A percentile compares a stretch with the other conserved stretches of the same genome.
Evolutionary conservation across 768 basidiomycete genomes (phyloP).

Genomic region (Strobilomyces echinocephalus): DNA sequence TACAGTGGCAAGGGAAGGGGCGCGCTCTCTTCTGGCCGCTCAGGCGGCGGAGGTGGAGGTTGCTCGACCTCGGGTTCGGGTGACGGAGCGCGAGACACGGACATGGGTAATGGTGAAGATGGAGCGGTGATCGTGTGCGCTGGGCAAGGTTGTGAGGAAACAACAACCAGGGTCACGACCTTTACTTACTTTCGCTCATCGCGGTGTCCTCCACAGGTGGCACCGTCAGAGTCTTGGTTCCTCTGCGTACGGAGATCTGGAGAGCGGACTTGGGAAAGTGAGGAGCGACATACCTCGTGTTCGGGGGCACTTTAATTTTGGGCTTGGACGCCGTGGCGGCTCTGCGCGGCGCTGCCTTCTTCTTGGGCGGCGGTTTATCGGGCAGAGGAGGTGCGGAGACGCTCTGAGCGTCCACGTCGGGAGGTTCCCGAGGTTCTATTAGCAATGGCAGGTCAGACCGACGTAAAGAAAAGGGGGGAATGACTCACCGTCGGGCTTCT

Average conservation of each 20-base stretch:
- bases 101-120: constrained; percentile 55
- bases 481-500: constrained; percentile 42
- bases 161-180: not conserved
- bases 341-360: constrained; percentile 45
- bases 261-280: not conserved
- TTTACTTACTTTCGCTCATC: constrained; percentile 57
- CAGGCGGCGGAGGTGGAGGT: constrained; percentile 19
- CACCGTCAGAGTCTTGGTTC: constrained; percentile 24
- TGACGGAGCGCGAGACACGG: constrained; percentile 33
- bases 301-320: constrained; percentile 28
- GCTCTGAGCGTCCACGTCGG: constrained; percentile 21
- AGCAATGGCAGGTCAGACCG: constrained; percentile 9
- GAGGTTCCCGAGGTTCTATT: constrained; percentile 29
- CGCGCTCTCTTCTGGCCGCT: constrained; percentile 42
- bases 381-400: constrained; percentile 14
- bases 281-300: constrained; percentile 26
- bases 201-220: constrained; percentile 46
- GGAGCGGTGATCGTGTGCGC: constrained; percentile 68
- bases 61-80: constrained; percentile 46
- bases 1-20: constrained; percentile 59
- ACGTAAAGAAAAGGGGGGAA: constrained; percentile 25
- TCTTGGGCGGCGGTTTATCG: constrained; percentile 43
- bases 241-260: constrained; percentile 26
- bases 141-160: constrained; percentile 19
- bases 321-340: constrained; percentile 35